A percentile compares a stretch with the other conserved stretches of the same genome.
Conservation (phyloP, 352 stramenopile species). For the Globisporangium paroecandrum region DNA sequence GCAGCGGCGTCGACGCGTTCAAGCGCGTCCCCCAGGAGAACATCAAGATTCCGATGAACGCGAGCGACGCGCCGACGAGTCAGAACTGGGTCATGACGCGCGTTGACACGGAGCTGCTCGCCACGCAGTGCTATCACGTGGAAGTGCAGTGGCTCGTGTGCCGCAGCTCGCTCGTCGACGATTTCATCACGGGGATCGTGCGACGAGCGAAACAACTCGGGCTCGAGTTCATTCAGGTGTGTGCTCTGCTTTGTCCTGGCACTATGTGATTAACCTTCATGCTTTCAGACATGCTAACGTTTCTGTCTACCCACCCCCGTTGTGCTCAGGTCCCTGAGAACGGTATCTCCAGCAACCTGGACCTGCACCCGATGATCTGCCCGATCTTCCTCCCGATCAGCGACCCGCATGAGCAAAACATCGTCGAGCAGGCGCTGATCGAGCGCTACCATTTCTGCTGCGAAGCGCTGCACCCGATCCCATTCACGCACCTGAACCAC, state of each 20-base stretch:
- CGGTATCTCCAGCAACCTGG: constrained; percentile 71
- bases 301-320: background rate
- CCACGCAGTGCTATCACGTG: constrained; percentile 72
- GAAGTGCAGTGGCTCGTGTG: constrained; percentile 87
- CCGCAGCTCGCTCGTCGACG: constrained; percentile 75
- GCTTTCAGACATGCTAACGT: background rate
- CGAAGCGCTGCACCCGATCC: constrained; percentile 44
- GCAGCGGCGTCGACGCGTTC: constrained; percentile 53
- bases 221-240: constrained; percentile 65
- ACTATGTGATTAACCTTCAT: background rate
- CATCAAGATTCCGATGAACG: constrained; percentile 69
- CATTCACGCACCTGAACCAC: constrained; percentile 23
- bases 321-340: constrained; percentile 44
- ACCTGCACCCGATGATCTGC: constrained; percentile 72
- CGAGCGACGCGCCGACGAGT: constrained; percentile 59
- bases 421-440: constrained; percentile 61
- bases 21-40: constrained; percentile 63
- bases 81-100: constrained; percentile 83
- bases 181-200: constrained; percentile 66
- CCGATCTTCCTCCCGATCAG: constrained; percentile 69
- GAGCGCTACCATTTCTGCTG: constrained; percentile 68
- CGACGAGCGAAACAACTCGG: constrained; percentile 75
- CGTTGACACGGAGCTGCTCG: constrained; percentile 67
- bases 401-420: constrained; percentile 36
- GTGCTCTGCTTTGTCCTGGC: background rate